phyloP scores from a whole-genome alignment of 306 rosid species.

The Trichosanthes truncata region DNA sequence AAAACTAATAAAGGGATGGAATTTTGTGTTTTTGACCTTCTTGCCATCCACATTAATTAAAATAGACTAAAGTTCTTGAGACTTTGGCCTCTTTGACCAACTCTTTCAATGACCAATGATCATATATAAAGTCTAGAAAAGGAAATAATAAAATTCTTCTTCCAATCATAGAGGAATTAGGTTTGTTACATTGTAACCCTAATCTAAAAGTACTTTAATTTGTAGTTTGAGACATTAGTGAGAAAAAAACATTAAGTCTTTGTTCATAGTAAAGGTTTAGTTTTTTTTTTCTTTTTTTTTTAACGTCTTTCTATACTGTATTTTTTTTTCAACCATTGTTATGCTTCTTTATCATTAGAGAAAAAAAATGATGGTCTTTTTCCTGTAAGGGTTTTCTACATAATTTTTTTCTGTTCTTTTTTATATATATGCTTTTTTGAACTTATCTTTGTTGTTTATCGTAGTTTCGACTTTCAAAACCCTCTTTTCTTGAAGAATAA shows the following conservation, averaged over 20 bases:
- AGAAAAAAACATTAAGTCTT: neutral
- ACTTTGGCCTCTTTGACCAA: neutral
- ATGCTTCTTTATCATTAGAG: too few species aligned
- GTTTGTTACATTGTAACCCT: neutral
- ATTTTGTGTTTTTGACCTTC: neutral
- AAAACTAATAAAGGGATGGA: neutral
- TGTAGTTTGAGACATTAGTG: neutral
- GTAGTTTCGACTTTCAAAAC: too few species aligned
- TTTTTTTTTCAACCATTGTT: neutral
- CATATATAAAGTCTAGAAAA: neutral
- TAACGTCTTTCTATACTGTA: too few species aligned
- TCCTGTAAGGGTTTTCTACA: too few species aligned
- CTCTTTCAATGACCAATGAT: neutral
- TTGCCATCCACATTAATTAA: neutral
- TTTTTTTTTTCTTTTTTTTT: neutral
- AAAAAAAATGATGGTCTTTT: too few species aligned
- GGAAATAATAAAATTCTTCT: neutral
- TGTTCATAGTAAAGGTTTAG: neutral
- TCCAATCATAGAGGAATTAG: neutral
- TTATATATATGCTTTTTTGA: too few species aligned
- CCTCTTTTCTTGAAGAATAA: too few species aligned
- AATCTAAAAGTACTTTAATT: neutral
- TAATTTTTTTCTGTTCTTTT: too few species aligned
- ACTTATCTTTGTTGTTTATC: too few species aligned
- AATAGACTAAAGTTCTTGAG: neutral